A percentile compares a stretch with the other conserved stretches of the same genome.
Conservation (phyloP, 2,329 filamentous ascomycete species). For the Hymenoscyphus fructigenus region DNA sequence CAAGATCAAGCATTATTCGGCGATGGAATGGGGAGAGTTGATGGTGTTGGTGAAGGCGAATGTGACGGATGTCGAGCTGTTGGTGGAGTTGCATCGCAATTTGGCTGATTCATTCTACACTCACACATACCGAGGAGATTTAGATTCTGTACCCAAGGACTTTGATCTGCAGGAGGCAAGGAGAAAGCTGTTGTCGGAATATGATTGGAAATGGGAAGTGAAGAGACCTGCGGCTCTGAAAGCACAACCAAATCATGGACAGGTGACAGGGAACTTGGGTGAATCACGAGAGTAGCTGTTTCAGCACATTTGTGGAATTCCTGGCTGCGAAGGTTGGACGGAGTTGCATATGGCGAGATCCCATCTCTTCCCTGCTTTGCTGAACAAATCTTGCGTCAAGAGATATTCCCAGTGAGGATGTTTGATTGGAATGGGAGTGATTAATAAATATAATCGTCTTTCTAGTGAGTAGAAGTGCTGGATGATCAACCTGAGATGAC, state of each 20-base stretch:
- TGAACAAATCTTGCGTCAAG: too few species aligned
- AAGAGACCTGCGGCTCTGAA: not conserved
- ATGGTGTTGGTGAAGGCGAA: not conserved
- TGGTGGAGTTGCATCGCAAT: not conserved
- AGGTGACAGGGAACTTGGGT: too few species aligned
- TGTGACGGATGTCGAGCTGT: not conserved
- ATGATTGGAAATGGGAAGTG: slow-evolving; percentile 5
- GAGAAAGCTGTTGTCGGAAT: not conserved
- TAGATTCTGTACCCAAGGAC: not conserved
- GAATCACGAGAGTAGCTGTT: too few species aligned
- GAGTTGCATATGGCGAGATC: too few species aligned
- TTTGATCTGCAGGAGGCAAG: not conserved
- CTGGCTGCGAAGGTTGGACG: too few species aligned
- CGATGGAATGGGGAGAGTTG: not conserved
- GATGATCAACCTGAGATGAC: too few species aligned
- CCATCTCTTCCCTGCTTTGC: too few species aligned
- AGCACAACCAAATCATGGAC: not conserved
- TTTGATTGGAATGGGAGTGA: too few species aligned
- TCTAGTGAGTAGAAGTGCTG: too few species aligned
- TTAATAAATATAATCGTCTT: too few species aligned
- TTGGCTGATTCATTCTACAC: not conserved
- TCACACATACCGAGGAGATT: not conserved
- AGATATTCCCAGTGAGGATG: too few species aligned
- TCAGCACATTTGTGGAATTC: too few species aligned
- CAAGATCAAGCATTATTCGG: not conserved